Evolutionary conservation across 495 filamentous ascomycete genomes (phyloP).

Genomic region (Talaromyces ruber): DNA sequence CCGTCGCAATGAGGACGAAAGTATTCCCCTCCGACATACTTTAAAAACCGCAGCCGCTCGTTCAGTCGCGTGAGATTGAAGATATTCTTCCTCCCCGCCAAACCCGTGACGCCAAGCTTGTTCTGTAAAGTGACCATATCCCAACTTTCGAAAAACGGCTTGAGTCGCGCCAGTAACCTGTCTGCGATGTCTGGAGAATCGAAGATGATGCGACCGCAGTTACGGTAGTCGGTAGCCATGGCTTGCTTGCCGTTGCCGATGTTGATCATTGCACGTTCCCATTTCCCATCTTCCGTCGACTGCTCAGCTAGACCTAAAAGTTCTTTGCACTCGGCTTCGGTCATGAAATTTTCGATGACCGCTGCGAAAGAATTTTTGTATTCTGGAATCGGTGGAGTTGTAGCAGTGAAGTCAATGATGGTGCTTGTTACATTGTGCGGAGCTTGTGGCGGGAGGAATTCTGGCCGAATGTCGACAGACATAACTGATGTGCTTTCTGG

Average conservation of each 20-base stretch:
- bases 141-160: constrained; percentile 35
- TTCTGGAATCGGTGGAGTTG: constrained; percentile 40
- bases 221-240: constrained; percentile 46
- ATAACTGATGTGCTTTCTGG: background rate
- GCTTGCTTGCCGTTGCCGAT: constrained; percentile 52
- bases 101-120: constrained; percentile 34
- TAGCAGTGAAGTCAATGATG: constrained; percentile 43
- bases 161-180: constrained; percentile 52
- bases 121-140: constrained; percentile 28
- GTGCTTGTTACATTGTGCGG: constrained; percentile 16
- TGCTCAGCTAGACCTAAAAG: constrained; percentile 50
- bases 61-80: constrained; percentile 58
- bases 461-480: background rate
- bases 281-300: constrained; percentile 21
- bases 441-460: constrained; percentile 4
- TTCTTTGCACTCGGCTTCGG: constrained; percentile 48
- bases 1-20: constrained; percentile 77
- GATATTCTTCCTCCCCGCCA: constrained; percentile 31
- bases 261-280: constrained; percentile 64
- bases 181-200: constrained; percentile 54
- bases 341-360: constrained; percentile 57
- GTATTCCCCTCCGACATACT: constrained; percentile 66
- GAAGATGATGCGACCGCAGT: constrained; percentile 69
- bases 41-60: constrained; percentile 72
- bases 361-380: constrained; percentile 48